These are phyloP conservation scores for Lagenidium giganteum DNA, from an alignment of 352 stramenopile genomes.

Conservation along the genomic window DNA sequence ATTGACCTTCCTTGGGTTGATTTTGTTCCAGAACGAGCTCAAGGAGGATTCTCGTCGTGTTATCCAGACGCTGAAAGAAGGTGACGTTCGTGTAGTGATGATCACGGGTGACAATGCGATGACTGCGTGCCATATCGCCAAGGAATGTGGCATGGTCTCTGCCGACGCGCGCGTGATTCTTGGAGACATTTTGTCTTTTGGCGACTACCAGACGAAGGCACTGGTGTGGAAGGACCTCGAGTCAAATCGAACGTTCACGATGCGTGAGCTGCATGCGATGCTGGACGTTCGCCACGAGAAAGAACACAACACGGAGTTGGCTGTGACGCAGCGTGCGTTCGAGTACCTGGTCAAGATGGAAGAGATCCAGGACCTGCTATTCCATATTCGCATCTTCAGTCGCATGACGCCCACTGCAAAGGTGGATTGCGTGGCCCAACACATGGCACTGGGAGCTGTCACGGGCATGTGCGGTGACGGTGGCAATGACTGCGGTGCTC, in stretches of 20 bases:
- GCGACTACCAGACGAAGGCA: constrained; percentile 13
- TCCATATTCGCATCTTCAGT: constrained; percentile 60
- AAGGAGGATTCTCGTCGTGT: constrained; percentile 73
- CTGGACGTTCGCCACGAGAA: too few relatives aligned
- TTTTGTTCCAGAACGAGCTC: constrained; percentile 85
- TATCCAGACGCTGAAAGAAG: constrained; percentile 62
- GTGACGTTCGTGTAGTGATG: constrained; percentile 68
- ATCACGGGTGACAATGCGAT: constrained; percentile 79
- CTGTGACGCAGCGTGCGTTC: constrained; percentile 55
- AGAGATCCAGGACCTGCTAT: constrained; percentile 41
- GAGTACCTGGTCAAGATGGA: constrained; percentile 50
- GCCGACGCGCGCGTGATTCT: constrained; percentile 36
- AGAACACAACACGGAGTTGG: constrained; percentile 43
- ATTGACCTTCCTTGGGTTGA: constrained; percentile 64
- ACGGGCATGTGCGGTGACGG: constrained; percentile 70
- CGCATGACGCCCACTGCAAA: constrained; percentile 61
- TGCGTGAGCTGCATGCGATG: constrained; percentile 35
- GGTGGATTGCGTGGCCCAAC: constrained; percentile 48
- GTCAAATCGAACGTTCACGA: constrained; percentile 31
- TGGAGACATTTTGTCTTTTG: constrained; percentile 36
- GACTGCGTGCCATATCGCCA: constrained; percentile 58
- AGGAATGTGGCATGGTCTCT: constrained; percentile 46
- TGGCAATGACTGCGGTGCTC: constrained; percentile 85
- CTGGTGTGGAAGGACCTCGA: constrained; percentile 58
- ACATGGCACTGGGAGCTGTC: constrained; percentile 46